Percentiles rank a stretch among this genome's conserved stretches.
Evolutionary conservation across 805 yeast genomes (phyloP).

Genomic region (Clavispora asparagi): DNA sequence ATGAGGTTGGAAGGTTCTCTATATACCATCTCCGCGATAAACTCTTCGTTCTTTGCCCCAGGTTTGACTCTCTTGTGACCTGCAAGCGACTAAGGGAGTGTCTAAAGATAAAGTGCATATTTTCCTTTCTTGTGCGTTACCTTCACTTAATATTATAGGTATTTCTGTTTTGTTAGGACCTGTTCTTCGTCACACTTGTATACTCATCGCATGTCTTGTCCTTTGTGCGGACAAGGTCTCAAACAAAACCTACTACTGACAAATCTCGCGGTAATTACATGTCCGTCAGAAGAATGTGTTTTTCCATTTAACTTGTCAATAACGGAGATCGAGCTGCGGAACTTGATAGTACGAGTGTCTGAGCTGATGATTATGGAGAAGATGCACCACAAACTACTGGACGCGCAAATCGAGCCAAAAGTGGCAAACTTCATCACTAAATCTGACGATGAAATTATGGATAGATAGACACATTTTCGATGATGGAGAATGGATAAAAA

Average conservation of each 20-base stretch:
- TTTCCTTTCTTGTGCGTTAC: not conserved
- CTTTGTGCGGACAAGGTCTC: slow-evolving; percentile 22
- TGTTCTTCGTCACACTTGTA: not conserved
- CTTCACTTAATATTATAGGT: not conserved
- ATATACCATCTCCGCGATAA: slow-evolving; percentile 1
- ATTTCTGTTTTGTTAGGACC: too few species aligned
- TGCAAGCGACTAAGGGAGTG: not conserved
- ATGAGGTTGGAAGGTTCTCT: not conserved
- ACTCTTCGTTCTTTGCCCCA: not conserved
- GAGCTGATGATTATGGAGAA: slow-evolving; percentile 21
- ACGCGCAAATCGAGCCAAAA: slow-evolving; percentile 20
- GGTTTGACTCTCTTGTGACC: not conserved
- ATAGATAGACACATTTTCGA: not conserved
- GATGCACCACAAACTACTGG: slow-evolving; percentile 22
- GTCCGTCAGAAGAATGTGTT: slow-evolving; percentile 24
- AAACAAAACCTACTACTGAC: slow-evolving; percentile 24
- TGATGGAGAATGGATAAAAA: not conserved
- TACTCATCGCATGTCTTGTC: slow-evolving; percentile 20
- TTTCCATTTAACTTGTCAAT: slow-evolving; percentile 30
- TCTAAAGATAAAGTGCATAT: not conserved
- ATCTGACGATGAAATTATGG: slow-evolving; percentile 3
- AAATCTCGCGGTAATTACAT: slow-evolving; percentile 21
- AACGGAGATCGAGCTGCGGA: slow-evolving; percentile 21
- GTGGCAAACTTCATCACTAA: slow-evolving; percentile 21
- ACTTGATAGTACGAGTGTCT: slow-evolving; percentile 17